These are phyloP conservation scores for Ramularia collo-cygni DNA, from an alignment of 2,329 filamentous ascomycete species.

Conservation along the genomic window DNA sequence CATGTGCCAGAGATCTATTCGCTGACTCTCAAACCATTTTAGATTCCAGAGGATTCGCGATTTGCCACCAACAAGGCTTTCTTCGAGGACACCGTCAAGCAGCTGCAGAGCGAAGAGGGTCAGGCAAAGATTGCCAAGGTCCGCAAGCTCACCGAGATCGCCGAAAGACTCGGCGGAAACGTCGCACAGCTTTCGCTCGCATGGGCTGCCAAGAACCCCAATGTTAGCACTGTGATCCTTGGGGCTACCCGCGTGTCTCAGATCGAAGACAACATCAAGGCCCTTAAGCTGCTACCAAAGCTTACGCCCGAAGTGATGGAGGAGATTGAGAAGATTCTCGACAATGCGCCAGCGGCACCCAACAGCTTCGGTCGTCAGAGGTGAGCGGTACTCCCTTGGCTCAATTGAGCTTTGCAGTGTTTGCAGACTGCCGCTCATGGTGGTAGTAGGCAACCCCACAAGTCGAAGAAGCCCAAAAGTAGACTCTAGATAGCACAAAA, in stretches of 20 bases:
- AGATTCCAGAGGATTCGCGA: slow-evolving; percentile 52
- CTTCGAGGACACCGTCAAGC: slow-evolving; percentile 51
- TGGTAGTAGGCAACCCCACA: not conserved
- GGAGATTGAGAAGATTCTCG: slow-evolving; percentile 39
- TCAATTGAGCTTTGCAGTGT: not conserved
- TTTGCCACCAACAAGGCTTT: slow-evolving; percentile 53
- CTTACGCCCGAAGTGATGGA: slow-evolving; percentile 35
- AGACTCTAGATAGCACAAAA: slow-evolving; percentile 2
- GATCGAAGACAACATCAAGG: slow-evolving; percentile 44
- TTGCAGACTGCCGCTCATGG: slow-evolving; percentile 3
- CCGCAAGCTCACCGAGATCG: slow-evolving; percentile 45
- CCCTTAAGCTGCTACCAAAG: slow-evolving; percentile 36
- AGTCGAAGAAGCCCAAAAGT: slow-evolving; percentile 6
- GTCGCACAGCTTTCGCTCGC: slow-evolving; percentile 50
- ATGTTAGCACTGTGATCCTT: slow-evolving; percentile 52
- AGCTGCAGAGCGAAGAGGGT: slow-evolving; percentile 44
- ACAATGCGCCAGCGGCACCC: slow-evolving; percentile 33
- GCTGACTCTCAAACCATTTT: no score
- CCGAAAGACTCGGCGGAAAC: slow-evolving; percentile 43
- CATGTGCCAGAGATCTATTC: no score
- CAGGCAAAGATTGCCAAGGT: slow-evolving; percentile 53
- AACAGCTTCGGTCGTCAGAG: slow-evolving; percentile 31
- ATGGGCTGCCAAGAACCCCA: slow-evolving; percentile 52
- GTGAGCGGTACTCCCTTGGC: slow-evolving; percentile 16
- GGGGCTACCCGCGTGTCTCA: slow-evolving; percentile 45